phyloP scores from a whole-genome alignment of 441 rosid genomes.

The Croton laevigatus region DNA sequence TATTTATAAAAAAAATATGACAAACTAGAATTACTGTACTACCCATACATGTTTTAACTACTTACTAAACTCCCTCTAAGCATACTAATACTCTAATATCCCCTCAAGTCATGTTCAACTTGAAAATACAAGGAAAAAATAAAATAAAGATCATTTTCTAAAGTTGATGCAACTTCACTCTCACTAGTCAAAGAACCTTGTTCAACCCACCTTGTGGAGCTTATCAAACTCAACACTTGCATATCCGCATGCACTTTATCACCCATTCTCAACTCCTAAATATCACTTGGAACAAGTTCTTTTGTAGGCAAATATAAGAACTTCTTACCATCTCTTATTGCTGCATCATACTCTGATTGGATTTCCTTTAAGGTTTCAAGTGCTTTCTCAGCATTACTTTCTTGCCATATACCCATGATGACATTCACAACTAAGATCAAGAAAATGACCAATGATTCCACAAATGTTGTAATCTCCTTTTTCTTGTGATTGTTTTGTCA shows the following conservation, averaged over 20 bases:
- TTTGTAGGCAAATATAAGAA: conserved; percentile 50
- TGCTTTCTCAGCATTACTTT: conserved; percentile 83
- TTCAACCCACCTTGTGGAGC: conserved; percentile 81
- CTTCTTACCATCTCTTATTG: conserved; percentile 59
- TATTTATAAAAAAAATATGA: no score
- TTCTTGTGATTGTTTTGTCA: conserved; percentile 22
- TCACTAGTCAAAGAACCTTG: conserved; percentile 95
- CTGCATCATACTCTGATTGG: conserved; percentile 73
- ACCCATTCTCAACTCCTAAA: conserved; percentile 81
- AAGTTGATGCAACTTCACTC: conserved; percentile 37
- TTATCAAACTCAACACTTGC: conserved; percentile 65
- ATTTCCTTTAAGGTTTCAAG: conserved; percentile 90
- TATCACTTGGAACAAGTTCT: conserved; percentile 88
- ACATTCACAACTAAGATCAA: conserved; percentile 84
- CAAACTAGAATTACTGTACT: no score
- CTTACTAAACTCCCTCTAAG: no score
- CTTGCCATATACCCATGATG: conserved; percentile 89
- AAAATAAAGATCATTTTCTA: no score
- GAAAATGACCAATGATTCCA: conserved; percentile 89
- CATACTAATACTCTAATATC: no score
- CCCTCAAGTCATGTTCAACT: no score
- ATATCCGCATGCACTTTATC: conserved; percentile 94
- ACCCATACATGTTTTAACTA: no score
- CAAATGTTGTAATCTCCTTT: conserved; percentile 83
- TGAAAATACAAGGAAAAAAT: no score